phyloP scores from a whole-genome alignment of 2,329 filamentous ascomycete genomes.

The Lachnellula willkommii region DNA sequence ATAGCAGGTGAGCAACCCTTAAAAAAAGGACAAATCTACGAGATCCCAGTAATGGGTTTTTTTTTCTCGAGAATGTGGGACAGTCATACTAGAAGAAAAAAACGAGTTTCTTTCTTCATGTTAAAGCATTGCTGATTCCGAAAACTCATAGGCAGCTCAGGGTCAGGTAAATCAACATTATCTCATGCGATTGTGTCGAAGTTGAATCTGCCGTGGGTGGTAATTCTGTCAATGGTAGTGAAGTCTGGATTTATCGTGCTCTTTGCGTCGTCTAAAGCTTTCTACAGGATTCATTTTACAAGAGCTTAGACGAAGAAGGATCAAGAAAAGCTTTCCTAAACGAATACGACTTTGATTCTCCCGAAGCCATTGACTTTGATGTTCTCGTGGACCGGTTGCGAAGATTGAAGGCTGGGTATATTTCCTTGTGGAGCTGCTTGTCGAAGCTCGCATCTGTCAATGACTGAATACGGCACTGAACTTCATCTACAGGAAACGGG shows the following conservation, averaged over 20 bases:
- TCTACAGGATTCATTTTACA: conserved; percentile 90
- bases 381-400: conserved; percentile 70
- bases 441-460: not conserved
- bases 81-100: too few species aligned
- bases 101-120: not conserved
- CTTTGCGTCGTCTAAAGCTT: conserved; percentile 2
- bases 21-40: not conserved
- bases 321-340: conserved; percentile 78
- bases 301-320: conserved; percentile 73
- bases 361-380: conserved; percentile 93
- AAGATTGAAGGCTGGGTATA: conserved; percentile 86
- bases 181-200: conserved; percentile 86
- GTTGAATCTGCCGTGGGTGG: conserved; percentile 93
- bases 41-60: too few species aligned
- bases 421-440: not conserved
- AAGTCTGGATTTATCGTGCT: conserved; percentile 28
- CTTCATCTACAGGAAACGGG: conserved; percentile 58
- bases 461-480: not conserved
- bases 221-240: conserved; percentile 89
- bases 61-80: too few species aligned
- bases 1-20: conserved; percentile 56
- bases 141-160: conserved; percentile 33
- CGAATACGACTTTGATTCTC: conserved; percentile 94
- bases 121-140: not conserved
- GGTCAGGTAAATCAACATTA: conserved; percentile 89